Base-by-base conservation (phyloP, 1,139 yeast species). In the Saccharomycopsis hybrid region DNA sequence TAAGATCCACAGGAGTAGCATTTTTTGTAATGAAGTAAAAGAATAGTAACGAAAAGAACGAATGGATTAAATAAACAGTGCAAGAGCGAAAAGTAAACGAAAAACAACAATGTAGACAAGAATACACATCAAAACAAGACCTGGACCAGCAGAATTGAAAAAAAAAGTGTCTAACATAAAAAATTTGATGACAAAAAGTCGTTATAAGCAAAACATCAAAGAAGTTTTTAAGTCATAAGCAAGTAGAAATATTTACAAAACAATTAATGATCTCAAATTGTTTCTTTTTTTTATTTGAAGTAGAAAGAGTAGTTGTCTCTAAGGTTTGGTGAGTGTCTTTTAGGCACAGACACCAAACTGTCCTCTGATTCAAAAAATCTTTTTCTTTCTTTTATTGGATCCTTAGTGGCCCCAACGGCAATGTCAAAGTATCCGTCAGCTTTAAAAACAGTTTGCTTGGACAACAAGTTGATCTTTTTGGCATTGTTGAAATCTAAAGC, bases 31-130 rank as follows among this genome's bases (percentile, higher is more conserved):
- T n/a, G n/a, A n/a, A n/a, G n/a, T n/a, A n/a, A n/a, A n/a, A n/a
- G n/a, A n/a, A n/a, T n/a, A n/a, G n/a, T n/a, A n/a, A n/a, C n/a
- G 24, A 39, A n/a, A n/a, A 28, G 29, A 5, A 39, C 4, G 11
- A 39, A 13, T 39, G 4, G 7, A 39, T 39, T 4, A 9, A 28
- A 13, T 27, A 42, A 5, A 32, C 8, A 24, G 90, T 94, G 57
- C 82, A 77, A 57, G 82, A 28, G 30, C 11, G 4, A 25, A 27
- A 18, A 43, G 9, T 9, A 43, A 35, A 43, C n/a, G 11, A 43
- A 35, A 8, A n/a, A 43, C 11, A 31, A 31, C 4, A 41, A 35
- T 24, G 29, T 7, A n/a, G 25, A n/a, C 9, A 25, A 25, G 13
- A 28, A 40, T 25, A 18, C n/a, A 29, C 5, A 5, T 5, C 5